phyloP scores from a whole-genome alignment of 306 rosid species.

The Phaseolus lunatus region DNA sequence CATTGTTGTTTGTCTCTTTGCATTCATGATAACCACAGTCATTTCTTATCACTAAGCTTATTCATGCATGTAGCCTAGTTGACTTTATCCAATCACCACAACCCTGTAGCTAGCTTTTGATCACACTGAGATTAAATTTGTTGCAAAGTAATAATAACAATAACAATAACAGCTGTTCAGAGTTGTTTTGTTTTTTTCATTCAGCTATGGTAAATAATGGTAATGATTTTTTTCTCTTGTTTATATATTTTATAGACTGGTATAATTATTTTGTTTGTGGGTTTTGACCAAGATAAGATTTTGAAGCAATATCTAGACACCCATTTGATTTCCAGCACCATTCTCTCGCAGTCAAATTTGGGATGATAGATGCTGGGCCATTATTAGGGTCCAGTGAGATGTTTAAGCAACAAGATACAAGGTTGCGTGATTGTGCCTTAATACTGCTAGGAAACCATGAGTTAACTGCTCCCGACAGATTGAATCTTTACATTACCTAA shows the following conservation, averaged over 20 bases:
- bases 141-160: slow-evolving; percentile 1
- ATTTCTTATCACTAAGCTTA: slow-evolving; percentile 50
- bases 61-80: slow-evolving; percentile 51
- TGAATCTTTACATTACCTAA: slow-evolving; percentile 50
- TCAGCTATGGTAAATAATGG: slow-evolving; percentile 31
- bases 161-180: slow-evolving; percentile 31
- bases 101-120: slow-evolving; percentile 25
- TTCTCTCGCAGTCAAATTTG: slow-evolving; percentile 36
- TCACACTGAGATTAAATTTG: slow-evolving; percentile 28
- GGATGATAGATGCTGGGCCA: slow-evolving; percentile 34
- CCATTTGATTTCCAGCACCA: slow-evolving; percentile 26
- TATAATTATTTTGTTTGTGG: slow-evolving; percentile 21
- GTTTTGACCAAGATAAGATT: slow-evolving; percentile 35
- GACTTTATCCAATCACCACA: slow-evolving; percentile 50
- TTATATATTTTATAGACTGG: neutral
- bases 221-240: slow-evolving; percentile 1
- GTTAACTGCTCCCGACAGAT: slow-evolving; percentile 51
- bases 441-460: slow-evolving; percentile 20
- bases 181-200: slow-evolving; percentile 28
- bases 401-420: slow-evolving; percentile 34
- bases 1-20: slow-evolving; percentile 56
- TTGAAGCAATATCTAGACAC: slow-evolving; percentile 26
- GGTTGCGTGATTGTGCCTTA: slow-evolving; percentile 46
- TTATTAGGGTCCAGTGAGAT: slow-evolving; percentile 33
- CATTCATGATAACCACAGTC: slow-evolving; percentile 49